A percentile compares a stretch with the other conserved stretches of the same genome.
Conservation (phyloP, 441 rosid genomes). For the Populus hybrid region DNA sequence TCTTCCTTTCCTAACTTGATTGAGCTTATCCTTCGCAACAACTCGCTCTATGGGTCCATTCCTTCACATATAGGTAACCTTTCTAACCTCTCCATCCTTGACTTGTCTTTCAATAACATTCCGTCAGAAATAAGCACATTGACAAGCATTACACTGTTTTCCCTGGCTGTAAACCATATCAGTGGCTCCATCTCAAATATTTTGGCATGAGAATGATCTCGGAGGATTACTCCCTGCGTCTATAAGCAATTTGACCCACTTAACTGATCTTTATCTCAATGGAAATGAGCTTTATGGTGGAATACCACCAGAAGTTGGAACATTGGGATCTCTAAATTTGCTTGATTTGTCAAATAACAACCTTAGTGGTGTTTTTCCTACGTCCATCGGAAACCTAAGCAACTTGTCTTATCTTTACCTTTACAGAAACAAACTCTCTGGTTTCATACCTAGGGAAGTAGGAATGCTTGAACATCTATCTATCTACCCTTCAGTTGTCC, state of each 20-base stretch:
- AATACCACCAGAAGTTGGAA: not conserved
- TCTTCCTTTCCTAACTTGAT: constrained; percentile 1
- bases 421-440: no score
- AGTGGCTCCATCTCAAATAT: not conserved
- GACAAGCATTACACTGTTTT: not conserved
- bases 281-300: not conserved
- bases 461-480: no score
- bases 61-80: constrained; percentile 2
- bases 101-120: not conserved
- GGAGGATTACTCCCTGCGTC: not conserved
- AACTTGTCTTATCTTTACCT: no score
- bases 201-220: not conserved
- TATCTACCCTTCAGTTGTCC: no score
- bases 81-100: not conserved
- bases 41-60: not conserved
- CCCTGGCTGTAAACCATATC: not conserved
- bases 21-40: not conserved
- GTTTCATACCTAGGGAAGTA: no score
- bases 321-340: no score
- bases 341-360: no score
- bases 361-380: no score
- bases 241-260: not conserved
- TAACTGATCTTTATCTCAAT: not conserved
- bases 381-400: no score
- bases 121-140: not conserved